These are phyloP conservation scores for Yamadazyma trypodendri DNA, from an alignment of 1,139 yeast genomes.

Conservation along the genomic window DNA sequence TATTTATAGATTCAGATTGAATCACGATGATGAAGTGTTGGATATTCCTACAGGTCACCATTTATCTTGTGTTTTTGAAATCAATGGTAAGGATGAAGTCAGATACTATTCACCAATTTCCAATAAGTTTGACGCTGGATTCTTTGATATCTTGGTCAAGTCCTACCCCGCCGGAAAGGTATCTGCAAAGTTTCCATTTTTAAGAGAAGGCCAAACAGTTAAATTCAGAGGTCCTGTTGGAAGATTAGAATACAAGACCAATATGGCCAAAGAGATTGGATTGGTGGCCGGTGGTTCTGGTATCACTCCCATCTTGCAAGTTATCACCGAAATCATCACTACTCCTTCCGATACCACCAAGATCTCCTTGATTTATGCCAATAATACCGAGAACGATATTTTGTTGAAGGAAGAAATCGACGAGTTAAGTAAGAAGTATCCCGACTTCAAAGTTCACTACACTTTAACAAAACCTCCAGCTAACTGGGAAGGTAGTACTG, in stretches of 20 bases:
- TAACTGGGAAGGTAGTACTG: constrained; percentile 58
- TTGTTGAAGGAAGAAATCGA: constrained; percentile 68
- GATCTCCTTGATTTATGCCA: constrained; percentile 63
- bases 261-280: constrained; percentile 60
- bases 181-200: constrained; percentile 60
- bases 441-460: constrained; percentile 51
- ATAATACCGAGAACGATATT: constrained; percentile 72
- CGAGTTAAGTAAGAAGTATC: constrained; percentile 61
- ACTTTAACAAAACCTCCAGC: constrained; percentile 36
- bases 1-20: constrained; percentile 67
- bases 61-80: constrained; percentile 56
- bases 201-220: constrained; percentile 64
- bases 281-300: constrained; percentile 86
- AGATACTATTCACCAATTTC: constrained; percentile 77
- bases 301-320: constrained; percentile 75
- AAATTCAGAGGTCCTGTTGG: constrained; percentile 81
- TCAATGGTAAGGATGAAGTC: constrained; percentile 60
- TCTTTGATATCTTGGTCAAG: constrained; percentile 71
- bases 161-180: constrained; percentile 70
- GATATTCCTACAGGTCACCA: constrained; percentile 75
- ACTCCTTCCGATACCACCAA: constrained; percentile 64
- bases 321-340: constrained; percentile 61
- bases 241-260: constrained; percentile 56
- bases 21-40: constrained; percentile 58
- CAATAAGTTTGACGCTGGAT: constrained; percentile 66